Percentiles rank a stretch among this genome's conserved stretches.
Evolutionary conservation across 2,329 filamentous ascomycete genomes (phyloP).

Genomic region (Domatiomyces globalis): DNA sequence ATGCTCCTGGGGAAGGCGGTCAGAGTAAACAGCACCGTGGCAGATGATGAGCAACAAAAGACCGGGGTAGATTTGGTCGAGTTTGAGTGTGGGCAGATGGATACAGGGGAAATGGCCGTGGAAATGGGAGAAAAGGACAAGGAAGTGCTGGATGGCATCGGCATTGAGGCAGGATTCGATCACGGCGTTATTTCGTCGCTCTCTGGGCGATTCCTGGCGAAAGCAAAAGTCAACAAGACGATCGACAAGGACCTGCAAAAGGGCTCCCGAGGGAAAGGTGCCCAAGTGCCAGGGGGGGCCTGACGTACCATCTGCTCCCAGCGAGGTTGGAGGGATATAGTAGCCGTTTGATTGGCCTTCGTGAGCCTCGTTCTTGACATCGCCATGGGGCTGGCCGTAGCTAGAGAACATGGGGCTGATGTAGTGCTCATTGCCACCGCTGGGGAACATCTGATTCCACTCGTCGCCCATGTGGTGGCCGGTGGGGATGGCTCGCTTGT

Average conservation of each 20-base stretch:
- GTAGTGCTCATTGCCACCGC: slow-evolving; percentile 54
- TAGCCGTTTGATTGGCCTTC: slow-evolving; percentile 34
- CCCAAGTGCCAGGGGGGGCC: slow-evolving; percentile 24
- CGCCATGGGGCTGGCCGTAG: slow-evolving; percentile 55
- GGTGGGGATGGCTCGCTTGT: slow-evolving; percentile 43
- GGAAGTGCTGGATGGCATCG: slow-evolving; percentile 56
- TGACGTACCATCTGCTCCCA: slow-evolving; percentile 34
- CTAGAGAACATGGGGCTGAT: slow-evolving; percentile 48
- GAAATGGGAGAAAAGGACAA: slow-evolving; percentile 58
- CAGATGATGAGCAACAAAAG: slow-evolving; percentile 57
- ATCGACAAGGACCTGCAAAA: slow-evolving; percentile 32
- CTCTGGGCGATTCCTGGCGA: slow-evolving; percentile 42
- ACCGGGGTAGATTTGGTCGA: slow-evolving; percentile 51
- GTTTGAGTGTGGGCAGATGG: slow-evolving; percentile 57
- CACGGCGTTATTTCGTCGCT: slow-evolving; percentile 37
- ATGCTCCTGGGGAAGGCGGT: slow-evolving; percentile 43
- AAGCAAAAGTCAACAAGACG: slow-evolving; percentile 44
- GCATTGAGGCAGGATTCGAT: slow-evolving; percentile 45
- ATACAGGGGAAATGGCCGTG: slow-evolving; percentile 60
- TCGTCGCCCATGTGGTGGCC: slow-evolving; percentile 43
- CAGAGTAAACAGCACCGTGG: slow-evolving; percentile 61
- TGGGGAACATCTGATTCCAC: slow-evolving; percentile 66
- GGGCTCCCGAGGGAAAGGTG: slow-evolving; percentile 29
- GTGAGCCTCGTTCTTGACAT: slow-evolving; percentile 37
- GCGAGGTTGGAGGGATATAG: slow-evolving; percentile 33